Evolutionary conservation across 2,329 filamentous ascomycete genomes (phyloP), one percentile per base, ranked within the genome.

Genomic region (Mycosphaerella sp.): DNA sequence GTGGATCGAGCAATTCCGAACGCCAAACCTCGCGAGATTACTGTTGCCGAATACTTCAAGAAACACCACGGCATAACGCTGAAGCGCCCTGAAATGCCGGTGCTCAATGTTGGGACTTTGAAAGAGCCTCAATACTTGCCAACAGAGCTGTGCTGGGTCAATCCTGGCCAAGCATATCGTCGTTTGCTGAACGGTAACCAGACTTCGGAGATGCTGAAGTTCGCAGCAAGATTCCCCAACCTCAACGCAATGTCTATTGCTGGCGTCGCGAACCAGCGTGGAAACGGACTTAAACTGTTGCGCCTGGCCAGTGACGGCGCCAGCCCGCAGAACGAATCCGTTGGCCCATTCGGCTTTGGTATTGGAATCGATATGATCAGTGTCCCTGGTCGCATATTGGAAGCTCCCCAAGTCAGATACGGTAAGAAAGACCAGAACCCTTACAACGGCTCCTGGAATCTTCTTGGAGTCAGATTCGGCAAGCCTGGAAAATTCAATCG

Each of bases 321-420:
- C 3, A 45, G 63, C 46, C 52, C 56, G 9, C 62, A 65, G 32
- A 10, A 36, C 7, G 40, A 43, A 8, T 56, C 58, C 0, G 53
- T 62, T 0, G 46, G 62, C 4, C 64, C 73, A 2, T 93, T 89
- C 54, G 84, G 84, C 4, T 73, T 94, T 54, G 69, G 70, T 1
- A 76, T 89, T 2, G 74, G 72, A 6, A 76, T 78, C 10, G 68
- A 73, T 1, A 75, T 95, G 30, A 73, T 95, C 30, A 86, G 85
- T 0, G 86, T 95, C 0, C 74, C 75, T 0, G 90, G 81, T 1
- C 82, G 89, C 5, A 78, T 91, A 36, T 75, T 95, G 0, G 37
- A 61, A 0, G 63, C 79, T 0, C 89, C 89, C 0, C 61, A 57
- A 0, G 70, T 95, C 25, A 65, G 70, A 1, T 95, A 95, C 47